Conservation (phyloP, 495 filamentous ascomycete genomes). For the Podospora comata region DNA sequence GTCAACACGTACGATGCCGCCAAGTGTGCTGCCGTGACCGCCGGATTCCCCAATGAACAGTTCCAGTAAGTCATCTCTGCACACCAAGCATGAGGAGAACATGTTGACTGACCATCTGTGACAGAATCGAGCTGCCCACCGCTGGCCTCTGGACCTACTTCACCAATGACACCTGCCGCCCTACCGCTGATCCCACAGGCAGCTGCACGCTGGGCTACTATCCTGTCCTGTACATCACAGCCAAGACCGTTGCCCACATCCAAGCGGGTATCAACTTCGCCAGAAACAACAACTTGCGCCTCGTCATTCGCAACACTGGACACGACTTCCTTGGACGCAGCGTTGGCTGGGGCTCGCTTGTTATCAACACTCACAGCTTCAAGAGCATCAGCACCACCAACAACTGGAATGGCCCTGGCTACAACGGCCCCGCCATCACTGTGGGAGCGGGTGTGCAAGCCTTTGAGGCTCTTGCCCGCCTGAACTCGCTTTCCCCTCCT, state of each 20-base stretch:
- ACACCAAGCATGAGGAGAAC: neutral
- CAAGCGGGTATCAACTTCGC: slow-evolving; percentile 54
- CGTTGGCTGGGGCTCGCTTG: slow-evolving; percentile 56
- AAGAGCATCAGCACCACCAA: slow-evolving; percentile 47
- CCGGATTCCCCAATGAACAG: slow-evolving; percentile 37
- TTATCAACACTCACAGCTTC: slow-evolving; percentile 63
- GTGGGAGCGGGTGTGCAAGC: slow-evolving; percentile 51
- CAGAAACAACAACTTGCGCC: slow-evolving; percentile 52
- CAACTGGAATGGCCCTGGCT: slow-evolving; percentile 37
- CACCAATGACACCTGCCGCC: slow-evolving; percentile 46
- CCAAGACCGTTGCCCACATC: slow-evolving; percentile 42
- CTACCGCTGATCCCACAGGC: slow-evolving; percentile 41
- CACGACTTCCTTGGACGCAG: slow-evolving; percentile 58
- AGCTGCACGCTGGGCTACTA: slow-evolving; percentile 59
- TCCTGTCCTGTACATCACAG: slow-evolving; percentile 53
- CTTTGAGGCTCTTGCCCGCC: slow-evolving; percentile 43
- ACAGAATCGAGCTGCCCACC: slow-evolving; percentile 39
- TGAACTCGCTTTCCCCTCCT: slow-evolving; percentile 39
- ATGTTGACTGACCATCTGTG: slow-evolving; percentile 2
- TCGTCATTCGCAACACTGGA: slow-evolving; percentile 66
- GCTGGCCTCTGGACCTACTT: slow-evolving; percentile 47
- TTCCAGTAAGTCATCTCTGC: slow-evolving; percentile 33
- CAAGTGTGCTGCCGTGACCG: slow-evolving; percentile 34
- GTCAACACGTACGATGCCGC: slow-evolving; percentile 39
- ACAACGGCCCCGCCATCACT: slow-evolving; percentile 45